Percentiles rank a stretch among this genome's conserved stretches.
phyloP scores from a whole-genome alignment of 2,329 filamentous ascomycete species.

The Fusarium sp. region DNA sequence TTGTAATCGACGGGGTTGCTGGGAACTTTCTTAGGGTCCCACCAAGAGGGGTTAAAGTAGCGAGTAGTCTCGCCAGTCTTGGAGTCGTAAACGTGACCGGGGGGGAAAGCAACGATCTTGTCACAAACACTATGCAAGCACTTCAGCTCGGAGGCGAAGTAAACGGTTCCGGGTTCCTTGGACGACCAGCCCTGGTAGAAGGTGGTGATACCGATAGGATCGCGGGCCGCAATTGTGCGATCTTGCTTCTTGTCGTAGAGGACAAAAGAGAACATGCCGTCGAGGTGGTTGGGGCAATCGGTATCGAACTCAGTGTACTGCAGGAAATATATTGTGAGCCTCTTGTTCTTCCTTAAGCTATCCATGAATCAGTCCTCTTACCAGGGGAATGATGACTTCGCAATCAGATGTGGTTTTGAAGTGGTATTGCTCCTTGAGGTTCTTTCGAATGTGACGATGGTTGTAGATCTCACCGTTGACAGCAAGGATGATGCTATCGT shows the following conservation, averaged over 20 bases:
- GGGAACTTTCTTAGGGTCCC: slow-evolving; percentile 83
- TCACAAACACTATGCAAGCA: slow-evolving; percentile 93
- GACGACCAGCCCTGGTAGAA: slow-evolving; percentile 96
- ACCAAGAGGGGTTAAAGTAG: slow-evolving; percentile 94
- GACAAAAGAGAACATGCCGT: slow-evolving; percentile 99
- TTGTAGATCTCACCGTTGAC: slow-evolving; percentile 99
- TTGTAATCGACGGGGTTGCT: slow-evolving; percentile 84
- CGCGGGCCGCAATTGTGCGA: slow-evolving; percentile 90
- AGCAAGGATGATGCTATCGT: slow-evolving; percentile 86
- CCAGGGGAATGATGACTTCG: slow-evolving; percentile 97
- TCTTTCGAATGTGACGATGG: slow-evolving; percentile 93
- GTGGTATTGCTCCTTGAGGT: slow-evolving; percentile 82
- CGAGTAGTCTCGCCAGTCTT: slow-evolving; percentile 84
- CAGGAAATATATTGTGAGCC: slow-evolving; percentile 19
- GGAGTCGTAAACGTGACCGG: slow-evolving; percentile 96
- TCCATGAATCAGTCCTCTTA: slow-evolving; percentile 51
- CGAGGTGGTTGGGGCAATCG: slow-evolving; percentile 90
- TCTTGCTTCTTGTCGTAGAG: slow-evolving; percentile 96
- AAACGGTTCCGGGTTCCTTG: slow-evolving; percentile 82
- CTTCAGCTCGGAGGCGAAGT: slow-evolving; percentile 98
- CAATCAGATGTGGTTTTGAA: slow-evolving; percentile 99
- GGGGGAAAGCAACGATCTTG: slow-evolving; percentile 92
- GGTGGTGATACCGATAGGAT: slow-evolving; percentile 96
- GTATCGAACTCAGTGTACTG: slow-evolving; percentile 93
- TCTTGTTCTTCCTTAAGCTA: not conserved